These are phyloP conservation scores for Conringia planisiliqua DNA, from an alignment of 345 rosid species.

Conservation along the genomic window DNA sequence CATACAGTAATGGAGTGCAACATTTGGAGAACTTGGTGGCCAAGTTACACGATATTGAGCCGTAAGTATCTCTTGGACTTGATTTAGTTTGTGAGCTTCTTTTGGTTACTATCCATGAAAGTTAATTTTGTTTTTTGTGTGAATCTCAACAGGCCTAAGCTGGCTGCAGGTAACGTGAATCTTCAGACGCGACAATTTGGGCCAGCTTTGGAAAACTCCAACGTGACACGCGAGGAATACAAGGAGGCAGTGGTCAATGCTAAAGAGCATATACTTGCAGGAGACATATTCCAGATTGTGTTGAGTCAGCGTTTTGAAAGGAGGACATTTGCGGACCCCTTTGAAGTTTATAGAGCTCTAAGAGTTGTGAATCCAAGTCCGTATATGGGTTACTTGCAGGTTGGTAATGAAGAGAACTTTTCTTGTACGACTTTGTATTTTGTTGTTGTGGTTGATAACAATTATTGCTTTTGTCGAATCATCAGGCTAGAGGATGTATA, in stretches of 20 bases:
- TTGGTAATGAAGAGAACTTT: constrained; percentile 21
- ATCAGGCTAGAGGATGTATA: constrained; percentile 82
- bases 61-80: constrained; percentile 37
- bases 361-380: constrained; percentile 94
- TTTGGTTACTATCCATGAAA: not conserved
- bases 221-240: constrained; percentile 66
- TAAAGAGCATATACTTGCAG: constrained; percentile 82
- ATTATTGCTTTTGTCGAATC: not conserved
- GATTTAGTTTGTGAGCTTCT: constrained; percentile 4
- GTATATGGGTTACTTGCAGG: constrained; percentile 87
- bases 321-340: constrained; percentile 84
- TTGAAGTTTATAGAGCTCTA: constrained; percentile 83
- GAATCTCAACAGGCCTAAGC: constrained; percentile 58
- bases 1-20: constrained; percentile 51
- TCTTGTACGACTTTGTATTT: not conserved
- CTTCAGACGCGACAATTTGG: constrained; percentile 61
- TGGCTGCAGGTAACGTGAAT: constrained; percentile 58
- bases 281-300: constrained; percentile 86
- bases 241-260: constrained; percentile 64
- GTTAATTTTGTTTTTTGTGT: not conserved
- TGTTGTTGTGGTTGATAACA: not conserved
- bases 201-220: constrained; percentile 54
- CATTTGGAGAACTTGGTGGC: constrained; percentile 47
- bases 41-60: constrained; percentile 44
- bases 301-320: constrained; percentile 89